Evolutionary conservation across 805 yeast genomes (phyloP).

Genomic region (Ogataea paraovalis): DNA sequence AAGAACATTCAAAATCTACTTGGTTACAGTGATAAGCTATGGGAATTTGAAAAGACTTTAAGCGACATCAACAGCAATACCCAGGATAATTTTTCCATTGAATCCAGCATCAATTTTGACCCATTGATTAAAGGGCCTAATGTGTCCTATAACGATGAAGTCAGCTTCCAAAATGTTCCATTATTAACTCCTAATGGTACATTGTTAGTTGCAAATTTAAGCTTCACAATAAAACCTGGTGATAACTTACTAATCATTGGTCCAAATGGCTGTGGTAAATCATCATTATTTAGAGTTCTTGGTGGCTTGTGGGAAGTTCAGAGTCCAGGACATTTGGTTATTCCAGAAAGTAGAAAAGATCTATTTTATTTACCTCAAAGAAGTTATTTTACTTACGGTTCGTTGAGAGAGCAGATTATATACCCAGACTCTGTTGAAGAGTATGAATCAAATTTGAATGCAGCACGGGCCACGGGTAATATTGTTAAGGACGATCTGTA

Average conservation of each 20-base stretch:
- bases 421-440: conserved; percentile 75
- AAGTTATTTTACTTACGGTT: conserved; percentile 78
- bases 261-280: conserved; percentile 95
- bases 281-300: conserved; percentile 82
- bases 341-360: conserved; percentile 61
- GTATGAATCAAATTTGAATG: conserved; percentile 35
- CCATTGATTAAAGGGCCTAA: conserved; percentile 32
- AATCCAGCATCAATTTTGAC: conserved; percentile 13
- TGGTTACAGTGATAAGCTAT: conserved; percentile 75
- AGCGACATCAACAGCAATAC: conserved; percentile 38
- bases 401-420: conserved; percentile 82
- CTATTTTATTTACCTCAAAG: conserved; percentile 90
- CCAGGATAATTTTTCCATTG: conserved; percentile 22
- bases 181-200: conserved; percentile 83
- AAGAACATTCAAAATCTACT: conserved; percentile 77
- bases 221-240: conserved; percentile 73
- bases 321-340: conserved; percentile 48
- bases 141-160: conserved; percentile 49
- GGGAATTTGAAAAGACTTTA: conserved; percentile 64
- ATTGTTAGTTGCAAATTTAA: conserved; percentile 58
- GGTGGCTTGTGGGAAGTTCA: conserved; percentile 93
- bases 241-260: conserved; percentile 87
- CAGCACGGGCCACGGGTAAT: conserved; percentile 23
- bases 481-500: conserved; percentile 42
- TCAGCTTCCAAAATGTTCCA: conserved; percentile 72